Percentiles rank a stretch among this genome's conserved stretches.
Conservation (phyloP, 805 yeast species). For the Candida maris region DNA sequence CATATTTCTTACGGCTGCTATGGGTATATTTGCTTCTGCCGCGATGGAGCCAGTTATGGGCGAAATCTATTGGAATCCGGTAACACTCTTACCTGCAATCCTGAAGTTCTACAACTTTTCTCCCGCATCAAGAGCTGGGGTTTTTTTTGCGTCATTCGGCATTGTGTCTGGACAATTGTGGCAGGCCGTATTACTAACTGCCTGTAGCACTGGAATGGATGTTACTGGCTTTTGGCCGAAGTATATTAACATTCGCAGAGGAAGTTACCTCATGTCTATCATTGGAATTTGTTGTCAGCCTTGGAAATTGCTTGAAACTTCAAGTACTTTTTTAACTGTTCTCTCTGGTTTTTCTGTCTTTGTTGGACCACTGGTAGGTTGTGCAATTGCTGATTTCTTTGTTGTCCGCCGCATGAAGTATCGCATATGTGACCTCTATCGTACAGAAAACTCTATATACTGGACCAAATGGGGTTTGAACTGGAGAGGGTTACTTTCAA, state of each 20-base stretch:
- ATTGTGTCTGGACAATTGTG: slow-evolving; percentile 37
- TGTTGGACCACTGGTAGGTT: slow-evolving; percentile 21
- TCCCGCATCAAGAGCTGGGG: slow-evolving; percentile 42
- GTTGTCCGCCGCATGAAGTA: slow-evolving; percentile 30
- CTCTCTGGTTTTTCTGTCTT: slow-evolving; percentile 78
- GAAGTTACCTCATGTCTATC: slow-evolving; percentile 38
- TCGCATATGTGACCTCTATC: slow-evolving; percentile 22
- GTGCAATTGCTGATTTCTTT: slow-evolving; percentile 23
- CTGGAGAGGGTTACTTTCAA: slow-evolving; percentile 16
- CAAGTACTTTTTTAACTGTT: slow-evolving; percentile 55
- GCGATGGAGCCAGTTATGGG: slow-evolving; percentile 50
- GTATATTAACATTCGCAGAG: slow-evolving; percentile 42
- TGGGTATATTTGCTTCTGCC: slow-evolving; percentile 48
- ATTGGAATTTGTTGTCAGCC: slow-evolving; percentile 37
- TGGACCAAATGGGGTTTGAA: slow-evolving; percentile 17
- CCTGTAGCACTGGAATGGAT: slow-evolving; percentile 49
- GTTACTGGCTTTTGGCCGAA: slow-evolving; percentile 45
- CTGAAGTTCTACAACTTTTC: slow-evolving; percentile 33
- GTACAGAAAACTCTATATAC: slow-evolving; percentile 13
- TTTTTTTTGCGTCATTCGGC: slow-evolving; percentile 42
- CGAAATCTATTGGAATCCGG: slow-evolving; percentile 50
- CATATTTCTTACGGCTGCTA: slow-evolving; percentile 72
- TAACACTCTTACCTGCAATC: slow-evolving; percentile 41
- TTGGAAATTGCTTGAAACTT: slow-evolving; percentile 37
- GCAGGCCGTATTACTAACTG: slow-evolving; percentile 38